phyloP scores from a whole-genome alignment of 2,329 filamentous ascomycete genomes.

The Conoideocrella luteorostrata region DNA sequence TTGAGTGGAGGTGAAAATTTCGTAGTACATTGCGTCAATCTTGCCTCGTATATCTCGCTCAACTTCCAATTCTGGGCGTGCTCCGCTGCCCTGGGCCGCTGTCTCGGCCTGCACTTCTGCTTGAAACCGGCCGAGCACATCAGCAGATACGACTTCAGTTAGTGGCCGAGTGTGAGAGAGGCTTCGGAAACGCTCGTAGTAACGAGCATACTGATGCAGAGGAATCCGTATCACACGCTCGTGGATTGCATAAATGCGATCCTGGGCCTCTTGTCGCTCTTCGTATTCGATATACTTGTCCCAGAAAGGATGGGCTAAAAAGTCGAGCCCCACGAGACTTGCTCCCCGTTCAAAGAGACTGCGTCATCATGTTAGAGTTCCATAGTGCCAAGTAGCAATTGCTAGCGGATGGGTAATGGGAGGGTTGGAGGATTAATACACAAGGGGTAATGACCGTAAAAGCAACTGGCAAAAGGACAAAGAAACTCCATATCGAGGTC shows the following conservation, averaged over 20 bases:
- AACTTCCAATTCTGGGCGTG: constrained; percentile 67
- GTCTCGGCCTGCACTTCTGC: constrained; percentile 65
- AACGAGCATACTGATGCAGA: constrained; percentile 91
- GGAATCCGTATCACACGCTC: constrained; percentile 80
- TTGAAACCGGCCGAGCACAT: constrained; percentile 61
- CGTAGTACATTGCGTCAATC: constrained; percentile 74
- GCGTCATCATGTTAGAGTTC: constrained; percentile 22
- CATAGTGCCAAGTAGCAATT: neutral
- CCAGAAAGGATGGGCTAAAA: constrained; percentile 93
- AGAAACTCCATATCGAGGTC: constrained; percentile 18
- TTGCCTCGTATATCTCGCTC: constrained; percentile 77
- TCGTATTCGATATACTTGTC: constrained; percentile 98
- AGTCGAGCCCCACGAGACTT: constrained; percentile 80
- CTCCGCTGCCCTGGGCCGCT: constrained; percentile 40
- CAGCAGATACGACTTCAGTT: constrained; percentile 62
- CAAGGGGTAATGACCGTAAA: constrained; percentile 40
- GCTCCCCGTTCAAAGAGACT: constrained; percentile 93
- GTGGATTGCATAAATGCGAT: constrained; percentile 80
- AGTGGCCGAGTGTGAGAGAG: constrained; percentile 69
- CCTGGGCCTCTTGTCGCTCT: constrained; percentile 76
- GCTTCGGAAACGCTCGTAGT: constrained; percentile 84
- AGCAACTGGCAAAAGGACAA: constrained; percentile 40
- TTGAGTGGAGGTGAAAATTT: constrained; percentile 75
- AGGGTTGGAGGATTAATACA: constrained; percentile 51
- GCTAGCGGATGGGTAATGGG: constrained; percentile 8